Evolutionary conservation across 2,329 filamentous ascomycete genomes (phyloP), one percentile per base, ranked within the genome.

Genomic region (Xylaria sp.): DNA sequence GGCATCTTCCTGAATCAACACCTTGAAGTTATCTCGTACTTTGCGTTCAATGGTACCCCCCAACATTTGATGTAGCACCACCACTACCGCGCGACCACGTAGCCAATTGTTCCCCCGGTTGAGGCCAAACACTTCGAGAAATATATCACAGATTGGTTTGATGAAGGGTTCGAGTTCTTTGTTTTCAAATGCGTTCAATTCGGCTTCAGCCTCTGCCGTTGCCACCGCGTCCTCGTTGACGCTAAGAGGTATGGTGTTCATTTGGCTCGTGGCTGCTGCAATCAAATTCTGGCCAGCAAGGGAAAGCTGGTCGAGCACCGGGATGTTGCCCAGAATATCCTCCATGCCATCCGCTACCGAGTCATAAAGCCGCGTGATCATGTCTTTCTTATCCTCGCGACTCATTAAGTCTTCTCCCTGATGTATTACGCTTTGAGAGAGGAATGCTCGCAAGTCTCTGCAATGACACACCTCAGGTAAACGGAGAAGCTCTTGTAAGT

Each of bases 321-420:
- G 91, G 49, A 97, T 93, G 71, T 96, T 97, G 58, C 94, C 94
- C 2, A 99, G 79, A 57, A 99, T 95, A 68, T 99, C 94, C 72
- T 99, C 94, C 88, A 99, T 95, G 39, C 95, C 94, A 71, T 99
- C 94, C 0, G 93, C 90, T 19, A 99, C 93, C 0, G 93, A 97
- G 72, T 95, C 95, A 76, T 97, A 99, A 52, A 99, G 86, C 3
- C 94, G 87, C 0, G 91, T 92, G 64, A 99, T 94, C 73, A 99
- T 92, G 71, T 97, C 90, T 72, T 83, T 88, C 74, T 89, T 90
- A 68, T 84, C 84, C 57, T 88, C 84, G 5, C 78, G 80, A 55
- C 82, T 81, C 53, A 84, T 74, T 30, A 80, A 66, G 57, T 83
- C 77, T 58, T 86, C 82, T 16, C 83, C 82, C 57, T 83, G 83